Percentiles rank a stretch among this genome's conserved stretches.
These are phyloP conservation scores for Inga oerstediana DNA, from an alignment of 306 rosid species.

Conservation along the genomic window DNA sequence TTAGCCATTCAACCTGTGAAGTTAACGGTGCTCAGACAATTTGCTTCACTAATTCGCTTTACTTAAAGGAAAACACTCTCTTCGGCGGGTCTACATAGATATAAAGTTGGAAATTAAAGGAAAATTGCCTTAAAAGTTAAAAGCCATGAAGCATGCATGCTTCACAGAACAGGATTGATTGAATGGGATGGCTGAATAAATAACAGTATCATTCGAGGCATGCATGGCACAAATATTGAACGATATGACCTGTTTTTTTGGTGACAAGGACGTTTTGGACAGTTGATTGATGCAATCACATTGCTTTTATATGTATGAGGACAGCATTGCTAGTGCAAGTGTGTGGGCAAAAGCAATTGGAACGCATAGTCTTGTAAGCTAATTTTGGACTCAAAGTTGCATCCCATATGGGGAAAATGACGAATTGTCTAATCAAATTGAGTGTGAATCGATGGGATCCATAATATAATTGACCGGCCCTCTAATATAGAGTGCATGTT, in stretches of 20 bases:
- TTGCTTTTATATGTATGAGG: too few relatives aligned
- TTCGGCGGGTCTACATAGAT: not conserved
- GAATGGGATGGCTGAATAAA: too few relatives aligned
- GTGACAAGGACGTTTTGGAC: too few relatives aligned
- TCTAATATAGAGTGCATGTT: too few relatives aligned
- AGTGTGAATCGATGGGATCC: not conserved
- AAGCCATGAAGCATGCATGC: not conserved
- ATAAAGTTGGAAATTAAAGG: not conserved
- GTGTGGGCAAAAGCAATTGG: too few relatives aligned
- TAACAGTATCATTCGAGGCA: not conserved
- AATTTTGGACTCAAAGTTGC: constrained; percentile 3
- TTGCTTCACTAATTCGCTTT: constrained; percentile 34
- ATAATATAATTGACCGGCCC: too few relatives aligned
- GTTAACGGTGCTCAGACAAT: constrained; percentile 37
- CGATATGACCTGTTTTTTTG: too few relatives aligned
- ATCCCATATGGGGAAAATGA: not conserved
- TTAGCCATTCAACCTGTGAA: constrained; percentile 32
- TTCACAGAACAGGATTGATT: not conserved
- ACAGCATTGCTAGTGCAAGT: too few relatives aligned
- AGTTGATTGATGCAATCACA: too few relatives aligned
- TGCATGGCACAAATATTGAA: not conserved
- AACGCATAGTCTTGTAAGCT: not conserved
- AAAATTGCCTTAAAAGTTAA: not conserved
- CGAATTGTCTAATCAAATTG: not conserved
- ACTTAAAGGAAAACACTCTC: not conserved